Conservation (phyloP, 768 basidiomycete species). For the Lyophyllum decastes region DNA sequence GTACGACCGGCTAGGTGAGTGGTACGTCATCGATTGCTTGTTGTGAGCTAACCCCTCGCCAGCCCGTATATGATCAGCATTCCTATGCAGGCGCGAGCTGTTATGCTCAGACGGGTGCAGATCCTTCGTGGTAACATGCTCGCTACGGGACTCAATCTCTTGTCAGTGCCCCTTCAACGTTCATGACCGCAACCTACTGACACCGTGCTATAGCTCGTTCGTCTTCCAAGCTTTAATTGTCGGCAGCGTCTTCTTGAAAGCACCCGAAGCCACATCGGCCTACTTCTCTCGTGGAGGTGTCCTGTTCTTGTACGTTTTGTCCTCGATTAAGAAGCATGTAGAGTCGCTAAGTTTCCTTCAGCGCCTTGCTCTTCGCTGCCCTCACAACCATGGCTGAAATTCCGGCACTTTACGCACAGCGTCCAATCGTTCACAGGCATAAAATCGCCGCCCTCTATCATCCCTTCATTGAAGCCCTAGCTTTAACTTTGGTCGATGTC, state of each 20-base stretch:
- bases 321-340: background rate
- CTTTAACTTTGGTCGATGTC: slow-evolving; percentile 61
- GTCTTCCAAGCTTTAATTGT: slow-evolving; percentile 51
- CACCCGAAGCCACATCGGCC: slow-evolving; percentile 54
- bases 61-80: slow-evolving; percentile 50
- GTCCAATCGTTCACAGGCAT: slow-evolving; percentile 61
- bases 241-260: slow-evolving; percentile 66
- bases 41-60: background rate
- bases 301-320: slow-evolving; percentile 67
- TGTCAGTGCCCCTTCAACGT: slow-evolving; percentile 31
- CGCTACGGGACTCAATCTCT: slow-evolving; percentile 34
- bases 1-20: slow-evolving; percentile 35
- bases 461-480: slow-evolving; percentile 33
- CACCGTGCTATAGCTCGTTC: slow-evolving; percentile 40
- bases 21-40: background rate
- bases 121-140: slow-evolving; percentile 43
- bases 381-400: slow-evolving; percentile 20
- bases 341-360: slow-evolving; percentile 7
- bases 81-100: slow-evolving; percentile 44
- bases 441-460: slow-evolving; percentile 58
- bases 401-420: slow-evolving; percentile 53
- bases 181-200: background rate
- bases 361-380: slow-evolving; percentile 11
- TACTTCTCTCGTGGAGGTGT: slow-evolving; percentile 78
- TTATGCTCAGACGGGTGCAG: slow-evolving; percentile 46